Evolutionary conservation across 108 stramenopile genomes (phyloP), one percentile per base, ranked within the genome.

Genomic region (Nitzschia sp.): DNA sequence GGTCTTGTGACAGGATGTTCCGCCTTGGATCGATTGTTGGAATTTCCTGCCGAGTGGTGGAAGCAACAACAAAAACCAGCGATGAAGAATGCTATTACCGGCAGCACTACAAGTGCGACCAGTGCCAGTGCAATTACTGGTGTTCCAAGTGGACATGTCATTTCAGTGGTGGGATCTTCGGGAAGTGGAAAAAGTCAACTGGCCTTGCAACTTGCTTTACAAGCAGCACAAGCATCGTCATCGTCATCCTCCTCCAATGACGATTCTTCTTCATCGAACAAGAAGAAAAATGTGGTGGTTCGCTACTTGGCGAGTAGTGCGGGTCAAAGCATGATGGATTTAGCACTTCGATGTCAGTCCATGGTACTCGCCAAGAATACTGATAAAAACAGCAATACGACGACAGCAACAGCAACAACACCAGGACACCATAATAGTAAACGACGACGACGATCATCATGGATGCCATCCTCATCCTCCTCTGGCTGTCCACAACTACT

Each of bases 1-100:
- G 1, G 25, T 0, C n/a, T 63, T 44, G 55, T 61, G 4, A 72
- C 71, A 1, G 71, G 71, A 21, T 72, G 71, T 52, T 52, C 54
- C 52, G 60, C 33, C 38, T n/a, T 72, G 26, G 62, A 72, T 53
- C 27, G 28, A 8, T 27, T 63, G 41, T n/a, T 72, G 31, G 31
- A 50, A 13, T 50, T 72, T 72, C 71, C 71, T 11, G 53, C 35
- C 23, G 62, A 63, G 17, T 72, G 53, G 19, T 32, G 1, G 3
- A 38, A 62, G n/a, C 34, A 17, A 11, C 4, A 15, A n/a, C n/a
- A n/a, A 17, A 15, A 36, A 22, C 3, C 38, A 22, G 38, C n/a
- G 5, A 36, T 32, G 19, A 0, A 45, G 4, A 34, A 17, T 4
- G 21, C 3, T 17, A 9, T 23, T 62, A 30, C 8, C 0, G 19